Evolutionary conservation across 257 asterid species (phyloP).

Genomic region (Buddleja alternifolia): DNA sequence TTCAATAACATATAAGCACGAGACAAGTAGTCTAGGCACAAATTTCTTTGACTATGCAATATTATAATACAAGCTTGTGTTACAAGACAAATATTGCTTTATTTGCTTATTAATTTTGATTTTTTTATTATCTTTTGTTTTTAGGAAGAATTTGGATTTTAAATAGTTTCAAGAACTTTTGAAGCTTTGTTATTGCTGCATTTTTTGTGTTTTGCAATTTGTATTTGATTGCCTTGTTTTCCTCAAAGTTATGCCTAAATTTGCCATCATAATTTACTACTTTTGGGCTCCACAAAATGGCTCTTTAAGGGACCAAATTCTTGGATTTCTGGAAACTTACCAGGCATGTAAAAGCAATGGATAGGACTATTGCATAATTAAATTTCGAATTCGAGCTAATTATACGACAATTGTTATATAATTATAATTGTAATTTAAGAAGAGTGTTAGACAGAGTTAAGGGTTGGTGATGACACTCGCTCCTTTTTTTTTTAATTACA

Average conservation of each 20-base stretch:
- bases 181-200: neutral
- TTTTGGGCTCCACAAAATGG: neutral
- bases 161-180: neutral
- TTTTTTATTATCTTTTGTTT: no score
- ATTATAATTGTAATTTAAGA: no score
- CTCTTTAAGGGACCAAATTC: slow-evolving; percentile 3
- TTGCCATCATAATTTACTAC: neutral
- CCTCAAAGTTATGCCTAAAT: neutral
- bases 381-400: no score
- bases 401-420: no score
- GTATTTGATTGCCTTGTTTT: neutral
- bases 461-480: no score
- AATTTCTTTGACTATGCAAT: neutral
- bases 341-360: slow-evolving; percentile 3
- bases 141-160: neutral
- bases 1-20: neutral
- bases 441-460: no score
- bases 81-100: neutral
- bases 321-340: slow-evolving; percentile 1
- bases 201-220: neutral
- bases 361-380: no score
- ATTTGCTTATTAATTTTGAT: neutral
- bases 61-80: neutral
- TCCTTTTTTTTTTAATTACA: no score
- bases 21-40: neutral